Base-by-base conservation (phyloP, 352 stramenopile species). In the Pythium oligandrum region DNA sequence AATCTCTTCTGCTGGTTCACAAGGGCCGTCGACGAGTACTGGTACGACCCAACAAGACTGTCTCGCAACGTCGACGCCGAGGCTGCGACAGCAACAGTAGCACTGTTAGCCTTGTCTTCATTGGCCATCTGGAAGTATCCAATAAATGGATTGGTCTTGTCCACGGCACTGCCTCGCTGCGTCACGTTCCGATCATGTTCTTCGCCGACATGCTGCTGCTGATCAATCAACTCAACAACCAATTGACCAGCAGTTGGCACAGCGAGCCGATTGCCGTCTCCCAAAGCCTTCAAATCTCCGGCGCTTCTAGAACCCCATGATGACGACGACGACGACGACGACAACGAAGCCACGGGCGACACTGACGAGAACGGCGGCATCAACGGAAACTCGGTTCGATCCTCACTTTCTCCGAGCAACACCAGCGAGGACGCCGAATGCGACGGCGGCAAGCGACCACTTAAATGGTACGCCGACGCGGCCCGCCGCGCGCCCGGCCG, bases 121-220 rank as follows among this genome's bases (percentile, higher is more conserved):
- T 31, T 50, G 8, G 51, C 71, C 40, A 65, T 85, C 53, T 93
- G 77, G 57, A 93, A 93, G 52, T 91, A 93, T 36, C 83, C 83
- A 53, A 93, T 90, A 58, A 93, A 93, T 26, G 83, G 83, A 51
- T 93, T 93, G 38, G 70, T 90, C 71, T 93, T 93, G 71, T 93
- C 78, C 11, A 93, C 80, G 11, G 70, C 71, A 12, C 62, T 76
- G 7, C 69, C 70, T 40, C 77, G 64, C 47, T 74, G 82, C 42
- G 57, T 62, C 7, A 67, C 38, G 11, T 84, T 62, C 40, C 59
- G 43, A 8, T 80, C 58, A 4, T 72, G 55, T 39, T 63, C 56
- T 11, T 68, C 48, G 44, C 44, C 40, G 11, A 34, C 30, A 34
- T 48, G 9, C 17, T 48, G 43, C 17, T 48, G 43, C 17, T 48